Evolutionary conservation across 164 flowering plant species (phyloP).

Genomic region (Kingdonia uniflora): DNA sequence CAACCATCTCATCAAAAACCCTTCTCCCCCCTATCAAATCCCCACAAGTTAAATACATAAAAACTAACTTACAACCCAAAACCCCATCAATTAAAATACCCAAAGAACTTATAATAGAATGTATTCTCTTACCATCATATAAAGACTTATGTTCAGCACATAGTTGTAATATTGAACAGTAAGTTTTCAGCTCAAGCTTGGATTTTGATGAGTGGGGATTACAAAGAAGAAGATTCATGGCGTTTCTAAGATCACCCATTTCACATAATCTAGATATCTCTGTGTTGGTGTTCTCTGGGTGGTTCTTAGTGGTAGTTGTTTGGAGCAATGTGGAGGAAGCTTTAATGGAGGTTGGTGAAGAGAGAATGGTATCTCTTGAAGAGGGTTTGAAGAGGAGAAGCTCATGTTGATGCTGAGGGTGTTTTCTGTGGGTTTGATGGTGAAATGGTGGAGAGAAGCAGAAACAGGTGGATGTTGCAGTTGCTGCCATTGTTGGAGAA

Average conservation of each 20-base stretch:
- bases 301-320: neutral
- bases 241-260: conserved; percentile 10
- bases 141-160: conserved; percentile 9
- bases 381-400: conserved; percentile 7
- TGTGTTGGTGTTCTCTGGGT: neutral
- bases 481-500: no score
- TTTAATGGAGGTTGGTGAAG: conserved; percentile 8
- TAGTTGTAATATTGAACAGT: conserved; percentile 10
- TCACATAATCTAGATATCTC: conserved; percentile 6
- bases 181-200: conserved; percentile 7
- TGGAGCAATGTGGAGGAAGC: conserved; percentile 5
- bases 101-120: conserved; percentile 9
- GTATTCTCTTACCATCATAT: conserved; percentile 10
- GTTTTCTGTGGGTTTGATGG: neutral
- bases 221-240: conserved; percentile 3
- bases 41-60: conserved; percentile 13
- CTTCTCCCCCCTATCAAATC: conserved; percentile 10
- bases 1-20: conserved; percentile 9
- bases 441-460: no score
- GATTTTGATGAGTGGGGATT: no score
- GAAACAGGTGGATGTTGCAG: no score
- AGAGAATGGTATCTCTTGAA: neutral
- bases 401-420: neutral
- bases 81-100: conserved; percentile 3
- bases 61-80: conserved; percentile 11